A percentile compares a stretch with the other conserved stretches of the same genome.
phyloP scores from a whole-genome alignment of 179 eudicot genomes.

The Vitellaria paradoxa region DNA sequence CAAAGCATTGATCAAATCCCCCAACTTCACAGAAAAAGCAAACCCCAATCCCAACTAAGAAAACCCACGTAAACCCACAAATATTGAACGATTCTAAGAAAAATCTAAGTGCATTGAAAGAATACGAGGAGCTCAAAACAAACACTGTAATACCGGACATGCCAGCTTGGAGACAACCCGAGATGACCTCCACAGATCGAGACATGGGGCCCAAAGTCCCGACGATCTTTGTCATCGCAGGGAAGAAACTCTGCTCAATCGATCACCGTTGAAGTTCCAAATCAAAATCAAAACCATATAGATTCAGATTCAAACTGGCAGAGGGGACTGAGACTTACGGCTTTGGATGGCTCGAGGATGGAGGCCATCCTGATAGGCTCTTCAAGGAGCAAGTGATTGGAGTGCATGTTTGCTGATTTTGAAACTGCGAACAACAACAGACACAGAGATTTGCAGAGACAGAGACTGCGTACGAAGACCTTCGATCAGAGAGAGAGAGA shows the following conservation, averaged over 20 bases:
- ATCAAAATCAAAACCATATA: background rate
- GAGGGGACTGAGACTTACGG: constrained; percentile 29
- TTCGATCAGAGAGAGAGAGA: background rate
- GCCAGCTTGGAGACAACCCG: constrained; percentile 76
- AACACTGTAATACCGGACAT: constrained; percentile 63
- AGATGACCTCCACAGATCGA: constrained; percentile 61
- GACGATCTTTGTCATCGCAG: constrained; percentile 78
- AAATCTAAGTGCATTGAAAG: background rate
- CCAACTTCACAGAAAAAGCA: background rate
- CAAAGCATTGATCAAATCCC: background rate
- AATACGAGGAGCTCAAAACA: background rate
- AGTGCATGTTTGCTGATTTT: constrained; percentile 44
- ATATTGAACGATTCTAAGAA: background rate
- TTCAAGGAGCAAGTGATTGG: constrained; percentile 75
- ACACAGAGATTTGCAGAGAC: background rate
- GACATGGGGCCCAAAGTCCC: constrained; percentile 82
- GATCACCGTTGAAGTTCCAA: no score
- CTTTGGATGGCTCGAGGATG: constrained; percentile 80
- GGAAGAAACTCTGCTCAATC: constrained; percentile 41
- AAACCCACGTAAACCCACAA: background rate
- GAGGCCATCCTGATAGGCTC: constrained; percentile 93
- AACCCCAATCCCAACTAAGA: background rate
- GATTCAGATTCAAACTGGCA: constrained; percentile 8
- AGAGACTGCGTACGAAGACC: background rate
- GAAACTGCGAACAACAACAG: background rate